Percentiles rank a stretch among this genome's conserved stretches.
These are phyloP conservation scores for Starmerella bacillaris DNA, from an alignment of 805 yeast species.

Conservation along the genomic window DNA sequence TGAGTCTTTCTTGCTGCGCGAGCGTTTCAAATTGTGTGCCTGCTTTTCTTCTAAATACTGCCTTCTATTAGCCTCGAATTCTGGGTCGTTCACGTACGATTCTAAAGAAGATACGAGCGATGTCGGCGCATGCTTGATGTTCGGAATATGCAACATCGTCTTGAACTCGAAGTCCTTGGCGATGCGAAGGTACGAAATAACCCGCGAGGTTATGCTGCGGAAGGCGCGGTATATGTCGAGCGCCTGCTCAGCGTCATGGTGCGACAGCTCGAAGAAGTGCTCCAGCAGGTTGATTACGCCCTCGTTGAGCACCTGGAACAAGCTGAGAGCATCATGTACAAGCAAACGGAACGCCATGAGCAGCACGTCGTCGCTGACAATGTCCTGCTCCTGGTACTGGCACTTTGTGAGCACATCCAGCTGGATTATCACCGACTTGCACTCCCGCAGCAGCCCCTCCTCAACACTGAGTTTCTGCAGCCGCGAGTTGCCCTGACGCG, in stretches of 20 bases:
- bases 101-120: slow-evolving; percentile 72
- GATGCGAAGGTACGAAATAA: slow-evolving; percentile 67
- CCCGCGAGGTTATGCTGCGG: slow-evolving; percentile 70
- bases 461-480: slow-evolving; percentile 49
- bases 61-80: slow-evolving; percentile 59
- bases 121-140: slow-evolving; percentile 93
- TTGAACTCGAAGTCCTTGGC: slow-evolving; percentile 79
- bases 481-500: slow-evolving; percentile 35
- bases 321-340: slow-evolving; percentile 71
- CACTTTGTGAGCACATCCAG: slow-evolving; percentile 59
- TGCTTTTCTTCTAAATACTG: slow-evolving; percentile 58
- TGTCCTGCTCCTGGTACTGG: slow-evolving; percentile 56
- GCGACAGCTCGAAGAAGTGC: slow-evolving; percentile 85
- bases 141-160: slow-evolving; percentile 82
- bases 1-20: slow-evolving; percentile 3
- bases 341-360: slow-evolving; percentile 71
- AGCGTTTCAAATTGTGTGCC: slow-evolving; percentile 21
- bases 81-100: slow-evolving; percentile 74
- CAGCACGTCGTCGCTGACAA: slow-evolving; percentile 63
- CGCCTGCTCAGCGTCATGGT: slow-evolving; percentile 70
- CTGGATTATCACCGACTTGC: slow-evolving; percentile 69
- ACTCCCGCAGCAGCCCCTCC: slow-evolving; percentile 66
- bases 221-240: slow-evolving; percentile 67
- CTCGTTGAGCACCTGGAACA: slow-evolving; percentile 82
- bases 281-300: slow-evolving; percentile 88